phyloP scores from a whole-genome alignment of 2,329 filamentous ascomycete species.

The Ciborinia camelliae region DNA sequence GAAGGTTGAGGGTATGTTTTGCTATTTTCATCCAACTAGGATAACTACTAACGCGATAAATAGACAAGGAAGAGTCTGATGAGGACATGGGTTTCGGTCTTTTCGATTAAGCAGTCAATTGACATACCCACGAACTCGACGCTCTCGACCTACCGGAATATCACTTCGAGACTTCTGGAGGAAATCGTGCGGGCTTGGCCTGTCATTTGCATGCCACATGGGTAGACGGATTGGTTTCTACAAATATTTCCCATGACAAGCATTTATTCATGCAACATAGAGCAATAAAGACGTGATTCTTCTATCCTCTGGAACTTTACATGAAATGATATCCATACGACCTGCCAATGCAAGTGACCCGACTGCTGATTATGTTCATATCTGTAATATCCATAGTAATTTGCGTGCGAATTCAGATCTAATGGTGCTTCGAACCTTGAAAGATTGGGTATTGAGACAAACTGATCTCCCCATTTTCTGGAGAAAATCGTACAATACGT shows the following conservation, averaged over 20 bases:
- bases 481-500: neutral
- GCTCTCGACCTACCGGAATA: constrained; percentile 29
- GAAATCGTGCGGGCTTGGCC: constrained; percentile 35
- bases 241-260: constrained; percentile 28
- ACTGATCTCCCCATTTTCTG: neutral
- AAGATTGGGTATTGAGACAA: neutral
- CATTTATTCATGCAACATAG: constrained; percentile 33
- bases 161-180: constrained; percentile 31
- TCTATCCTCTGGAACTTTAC: constrained; percentile 19
- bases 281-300: constrained; percentile 37
- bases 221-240: constrained; percentile 25
- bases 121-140: constrained; percentile 25
- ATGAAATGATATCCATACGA: neutral
- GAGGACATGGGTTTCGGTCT: constrained; percentile 77
- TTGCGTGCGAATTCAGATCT: neutral
- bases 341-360: neutral
- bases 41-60: constrained; percentile 30
- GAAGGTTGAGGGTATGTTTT: constrained; percentile 76
- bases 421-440: neutral
- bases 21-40: constrained; percentile 30
- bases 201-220: constrained; percentile 33
- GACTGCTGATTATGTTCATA: neutral
- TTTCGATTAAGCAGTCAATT: constrained; percentile 59
- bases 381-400: neutral
- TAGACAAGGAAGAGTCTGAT: constrained; percentile 67